These are phyloP conservation scores for Exophiala alcalophila DNA, from an alignment of 2,329 filamentous ascomycete species.

Conservation along the genomic window DNA sequence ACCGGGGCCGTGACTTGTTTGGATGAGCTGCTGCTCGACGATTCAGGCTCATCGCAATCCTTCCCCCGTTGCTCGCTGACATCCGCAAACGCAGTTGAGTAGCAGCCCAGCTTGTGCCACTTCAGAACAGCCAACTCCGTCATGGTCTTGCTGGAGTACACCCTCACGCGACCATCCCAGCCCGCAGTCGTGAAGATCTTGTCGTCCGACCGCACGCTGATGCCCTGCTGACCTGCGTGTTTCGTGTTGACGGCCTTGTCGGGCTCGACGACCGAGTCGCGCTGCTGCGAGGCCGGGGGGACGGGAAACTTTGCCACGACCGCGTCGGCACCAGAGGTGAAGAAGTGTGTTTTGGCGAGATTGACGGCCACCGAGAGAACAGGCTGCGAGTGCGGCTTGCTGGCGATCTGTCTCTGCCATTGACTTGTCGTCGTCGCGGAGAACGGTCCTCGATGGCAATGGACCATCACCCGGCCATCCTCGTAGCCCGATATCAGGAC, in stretches of 20 bases:
- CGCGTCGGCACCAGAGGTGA: constrained; percentile 81
- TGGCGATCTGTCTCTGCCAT: constrained; percentile 60
- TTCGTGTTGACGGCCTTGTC: constrained; percentile 70
- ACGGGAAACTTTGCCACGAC: constrained; percentile 66
- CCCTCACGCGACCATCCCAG: constrained; percentile 79
- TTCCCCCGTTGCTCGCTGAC: constrained; percentile 28
- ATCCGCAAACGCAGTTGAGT: constrained; percentile 69
- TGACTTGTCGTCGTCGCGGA: constrained; percentile 30
- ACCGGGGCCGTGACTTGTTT: constrained; percentile 10
- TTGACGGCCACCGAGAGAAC: constrained; percentile 69
- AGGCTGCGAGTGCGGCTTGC: constrained; percentile 72
- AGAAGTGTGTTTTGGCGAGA: constrained; percentile 55
- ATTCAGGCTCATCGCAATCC: neutral
- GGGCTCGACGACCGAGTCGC: constrained; percentile 39
- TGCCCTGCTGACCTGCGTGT: constrained; percentile 83
- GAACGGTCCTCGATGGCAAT: constrained; percentile 36
- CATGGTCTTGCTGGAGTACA: constrained; percentile 78
- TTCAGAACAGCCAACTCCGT: constrained; percentile 88
- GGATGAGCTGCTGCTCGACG: constrained; percentile 14
- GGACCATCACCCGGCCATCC: constrained; percentile 71
- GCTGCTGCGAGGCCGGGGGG: constrained; percentile 53
- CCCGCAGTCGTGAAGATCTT: constrained; percentile 85
- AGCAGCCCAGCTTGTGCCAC: constrained; percentile 89
- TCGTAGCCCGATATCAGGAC: constrained; percentile 75
- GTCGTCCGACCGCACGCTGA: constrained; percentile 74